Conservation (phyloP, 2,329 filamentous ascomycete species). For the Colletotrichum sp. region DNA sequence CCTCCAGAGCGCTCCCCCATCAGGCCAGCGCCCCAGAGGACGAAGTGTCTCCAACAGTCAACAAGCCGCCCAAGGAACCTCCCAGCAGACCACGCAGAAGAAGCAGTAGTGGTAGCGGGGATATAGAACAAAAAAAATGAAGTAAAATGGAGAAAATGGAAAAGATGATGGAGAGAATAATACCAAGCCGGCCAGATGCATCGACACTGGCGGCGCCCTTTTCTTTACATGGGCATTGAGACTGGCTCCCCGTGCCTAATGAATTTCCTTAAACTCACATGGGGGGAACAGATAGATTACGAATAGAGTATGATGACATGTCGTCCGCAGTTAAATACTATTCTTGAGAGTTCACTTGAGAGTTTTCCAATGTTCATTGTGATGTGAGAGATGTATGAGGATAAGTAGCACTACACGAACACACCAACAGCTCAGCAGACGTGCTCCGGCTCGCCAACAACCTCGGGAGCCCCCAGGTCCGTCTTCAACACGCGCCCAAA, state of each 20-base stretch:
- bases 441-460: slow-evolving; percentile 70
- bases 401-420: not conserved
- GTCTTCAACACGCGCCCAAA: slow-evolving; percentile 80
- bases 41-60: slow-evolving; percentile 14
- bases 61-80: not conserved
- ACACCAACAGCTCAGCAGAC: slow-evolving; percentile 58
- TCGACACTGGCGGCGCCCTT: not conserved
- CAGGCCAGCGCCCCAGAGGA: slow-evolving; percentile 14
- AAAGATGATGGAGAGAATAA: not conserved
- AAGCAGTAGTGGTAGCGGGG: not conserved
- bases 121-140: not conserved
- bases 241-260: slow-evolving; percentile 19
- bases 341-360: slow-evolving; percentile 13
- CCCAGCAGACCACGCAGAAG: not conserved
- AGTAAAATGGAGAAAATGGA: not conserved
- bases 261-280: slow-evolving; percentile 10
- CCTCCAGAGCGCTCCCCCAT: slow-evolving; percentile 10
- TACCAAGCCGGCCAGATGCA: slow-evolving; percentile 11
- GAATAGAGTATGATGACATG: slow-evolving; percentile 22
- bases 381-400: not conserved
- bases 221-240: slow-evolving; percentile 11
- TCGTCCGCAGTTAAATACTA: slow-evolving; percentile 24
- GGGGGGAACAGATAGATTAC: slow-evolving; percentile 13
- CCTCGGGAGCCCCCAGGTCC: slow-evolving; percentile 75
- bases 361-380: accelerated